Conservation (phyloP, 805 yeast species). For the Grigorovia transvaalensis region DNA sequence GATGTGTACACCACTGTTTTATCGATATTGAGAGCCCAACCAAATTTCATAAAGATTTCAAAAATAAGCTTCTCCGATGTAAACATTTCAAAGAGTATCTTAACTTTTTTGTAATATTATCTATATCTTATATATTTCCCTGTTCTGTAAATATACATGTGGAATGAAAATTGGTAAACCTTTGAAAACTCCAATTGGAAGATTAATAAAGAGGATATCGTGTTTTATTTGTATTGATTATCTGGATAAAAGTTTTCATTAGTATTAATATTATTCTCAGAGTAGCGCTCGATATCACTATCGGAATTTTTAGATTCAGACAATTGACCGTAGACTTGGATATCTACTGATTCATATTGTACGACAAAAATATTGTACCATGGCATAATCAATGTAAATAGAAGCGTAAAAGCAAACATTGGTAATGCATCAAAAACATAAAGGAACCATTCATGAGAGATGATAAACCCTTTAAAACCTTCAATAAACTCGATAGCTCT, state of each 20-base stretch:
- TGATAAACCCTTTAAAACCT: constrained; percentile 23
- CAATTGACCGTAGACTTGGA: constrained; percentile 1
- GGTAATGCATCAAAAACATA: constrained; percentile 24
- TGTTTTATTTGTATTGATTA: background rate
- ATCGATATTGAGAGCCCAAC: no score
- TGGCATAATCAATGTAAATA: constrained; percentile 5
- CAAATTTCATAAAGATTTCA: no score
- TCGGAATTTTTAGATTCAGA: background rate
- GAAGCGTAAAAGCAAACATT: constrained; percentile 15
- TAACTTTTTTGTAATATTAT: no score
- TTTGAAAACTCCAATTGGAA: no score
- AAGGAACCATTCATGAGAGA: constrained; percentile 20
- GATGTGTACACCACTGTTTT: no score
- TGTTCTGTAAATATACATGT: no score
- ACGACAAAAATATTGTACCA: constrained; percentile 9
- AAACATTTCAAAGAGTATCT: background rate
- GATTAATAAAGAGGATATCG: background rate
- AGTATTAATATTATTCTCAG: background rate
- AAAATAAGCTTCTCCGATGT: no score
- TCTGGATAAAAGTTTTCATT: background rate
- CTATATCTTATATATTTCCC: background rate
- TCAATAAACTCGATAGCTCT: constrained; percentile 26
- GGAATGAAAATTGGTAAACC: no score
- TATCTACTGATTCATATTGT: constrained; percentile 11
- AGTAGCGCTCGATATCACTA: background rate